Base-by-base conservation (phyloP, 1,139 yeast genomes). In the Waltiozyma sp. region DNA sequence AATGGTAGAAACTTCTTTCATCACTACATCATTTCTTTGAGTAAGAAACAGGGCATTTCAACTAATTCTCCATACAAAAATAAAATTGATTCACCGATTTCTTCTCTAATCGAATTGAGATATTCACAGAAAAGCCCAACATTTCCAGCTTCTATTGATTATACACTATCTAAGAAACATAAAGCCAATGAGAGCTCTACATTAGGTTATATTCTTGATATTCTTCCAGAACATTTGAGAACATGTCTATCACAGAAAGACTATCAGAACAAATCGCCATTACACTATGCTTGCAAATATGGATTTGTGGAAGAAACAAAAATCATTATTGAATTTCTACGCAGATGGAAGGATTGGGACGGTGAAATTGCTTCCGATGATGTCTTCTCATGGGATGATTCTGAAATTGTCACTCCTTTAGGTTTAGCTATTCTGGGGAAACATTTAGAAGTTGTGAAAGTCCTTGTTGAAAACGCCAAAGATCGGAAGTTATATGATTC, bases 241-340 rank as follows among this genome's bases (percentile, higher is more conserved):
- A 60, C 68, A 2, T 72, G 74, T 1, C 66, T 88, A 39, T 63
- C 78, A 43, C 78, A 80, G 38, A 72, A 73, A 40, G 98, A 91
- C 59, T 79, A 76, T 48, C 85, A 87, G 56, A 70, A 70, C 46
- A 73, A 96, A 49, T 83, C 96, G 1, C 95, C 97, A 0, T 66
- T 91, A 45, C 97, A 91, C 63, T 89, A 89, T 61, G 79, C 95
- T 15, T 81, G 94, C 2, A 94, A 86, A 56, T 87, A 80, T 59
- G 97, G 97, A 0, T 69, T 89, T 45, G 77, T 75, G 47, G 75
- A 73, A 42, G 76, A 81, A 38, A 70, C 87, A 2, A 65, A 65
- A 21, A 67, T 77, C 11, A 68, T 89, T 33, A 62, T 88, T 23
- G 68, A 69, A 34, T 73, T 69, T 54, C 58, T 75, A 49, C 65